Evolutionary conservation across 2,329 filamentous ascomycete species (phyloP).

Genomic region (Botrytis fabae): DNA sequence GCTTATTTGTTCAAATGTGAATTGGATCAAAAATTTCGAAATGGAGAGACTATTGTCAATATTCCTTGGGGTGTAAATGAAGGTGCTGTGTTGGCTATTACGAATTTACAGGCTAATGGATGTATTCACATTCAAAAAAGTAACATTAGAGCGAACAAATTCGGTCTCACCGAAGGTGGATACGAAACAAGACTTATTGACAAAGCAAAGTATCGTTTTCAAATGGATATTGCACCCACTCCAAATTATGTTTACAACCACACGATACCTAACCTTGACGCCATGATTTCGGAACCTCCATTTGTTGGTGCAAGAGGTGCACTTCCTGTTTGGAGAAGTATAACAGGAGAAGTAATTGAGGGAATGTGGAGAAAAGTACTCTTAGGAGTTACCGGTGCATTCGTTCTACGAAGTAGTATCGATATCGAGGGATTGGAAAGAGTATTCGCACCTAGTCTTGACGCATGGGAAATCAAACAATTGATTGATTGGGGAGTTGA

Average conservation of each 20-base stretch:
- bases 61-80: conserved; percentile 50
- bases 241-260: conserved; percentile 57
- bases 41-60: conserved; percentile 36
- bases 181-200: conserved; percentile 71
- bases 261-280: conserved; percentile 47
- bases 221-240: conserved; percentile 60
- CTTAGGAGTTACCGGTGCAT: conserved; percentile 59
- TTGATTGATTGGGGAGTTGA: conserved; percentile 59
- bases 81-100: conserved; percentile 64
- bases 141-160: conserved; percentile 62
- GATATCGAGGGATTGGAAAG: conserved; percentile 53
- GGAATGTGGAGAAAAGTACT: conserved; percentile 65
- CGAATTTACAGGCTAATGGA: conserved; percentile 63
- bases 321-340: conserved; percentile 72
- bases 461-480: conserved; percentile 62
- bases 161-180: conserved; percentile 69
- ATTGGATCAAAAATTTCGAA: conserved; percentile 54
- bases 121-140: conserved; percentile 55
- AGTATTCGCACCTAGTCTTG: conserved; percentile 58
- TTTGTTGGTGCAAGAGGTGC: conserved; percentile 48
- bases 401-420: conserved; percentile 63
- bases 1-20: conserved; percentile 60
- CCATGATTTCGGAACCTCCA: conserved; percentile 40
- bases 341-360: conserved; percentile 60
- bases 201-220: conserved; percentile 64